Percentiles rank a stretch among this genome's conserved stretches.
phyloP scores from a whole-genome alignment of 2,329 filamentous ascomycete species.

The Penicillium occitanis region DNA sequence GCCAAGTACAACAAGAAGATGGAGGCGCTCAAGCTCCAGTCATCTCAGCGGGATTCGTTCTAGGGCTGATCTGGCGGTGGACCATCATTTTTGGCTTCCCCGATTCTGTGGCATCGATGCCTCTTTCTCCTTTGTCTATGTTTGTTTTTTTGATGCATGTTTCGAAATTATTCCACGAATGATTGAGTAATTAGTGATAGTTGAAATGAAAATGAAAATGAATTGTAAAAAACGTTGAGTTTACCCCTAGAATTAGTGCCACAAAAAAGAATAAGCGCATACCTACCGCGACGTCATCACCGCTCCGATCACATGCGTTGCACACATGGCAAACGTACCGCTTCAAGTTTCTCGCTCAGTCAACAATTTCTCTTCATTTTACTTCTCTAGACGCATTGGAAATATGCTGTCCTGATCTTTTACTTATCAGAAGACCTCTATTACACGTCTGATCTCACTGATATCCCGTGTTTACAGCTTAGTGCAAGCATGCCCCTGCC shows the following conservation, averaged over 20 bases:
- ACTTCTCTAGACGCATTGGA: background rate
- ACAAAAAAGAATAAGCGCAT: background rate
- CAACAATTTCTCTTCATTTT: background rate
- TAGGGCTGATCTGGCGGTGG: constrained; percentile 8
- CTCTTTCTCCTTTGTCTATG: background rate
- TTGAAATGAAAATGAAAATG: background rate
- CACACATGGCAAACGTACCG: constrained; percentile 9
- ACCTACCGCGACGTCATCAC: constrained; percentile 14
- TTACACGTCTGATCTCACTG: background rate
- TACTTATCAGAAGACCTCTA: background rate
- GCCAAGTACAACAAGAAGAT: constrained; percentile 18
- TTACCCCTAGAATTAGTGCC: background rate
- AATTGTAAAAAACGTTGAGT: background rate
- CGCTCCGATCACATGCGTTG: constrained; percentile 5
- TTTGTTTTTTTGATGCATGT: background rate
- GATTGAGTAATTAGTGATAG: background rate
- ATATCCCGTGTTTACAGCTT: background rate
- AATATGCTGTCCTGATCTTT: background rate
- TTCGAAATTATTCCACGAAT: background rate
- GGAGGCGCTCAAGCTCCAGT: background rate
- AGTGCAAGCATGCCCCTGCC: constrained; percentile 12
- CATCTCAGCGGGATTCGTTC: background rate
- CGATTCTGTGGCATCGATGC: background rate
- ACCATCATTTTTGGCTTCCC: background rate
- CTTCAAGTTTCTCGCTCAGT: background rate